A percentile compares a stretch with the other conserved stretches of the same genome.
Conservation (phyloP, 371 early-diverging fungal species). For the Mortierella sp. region DNA sequence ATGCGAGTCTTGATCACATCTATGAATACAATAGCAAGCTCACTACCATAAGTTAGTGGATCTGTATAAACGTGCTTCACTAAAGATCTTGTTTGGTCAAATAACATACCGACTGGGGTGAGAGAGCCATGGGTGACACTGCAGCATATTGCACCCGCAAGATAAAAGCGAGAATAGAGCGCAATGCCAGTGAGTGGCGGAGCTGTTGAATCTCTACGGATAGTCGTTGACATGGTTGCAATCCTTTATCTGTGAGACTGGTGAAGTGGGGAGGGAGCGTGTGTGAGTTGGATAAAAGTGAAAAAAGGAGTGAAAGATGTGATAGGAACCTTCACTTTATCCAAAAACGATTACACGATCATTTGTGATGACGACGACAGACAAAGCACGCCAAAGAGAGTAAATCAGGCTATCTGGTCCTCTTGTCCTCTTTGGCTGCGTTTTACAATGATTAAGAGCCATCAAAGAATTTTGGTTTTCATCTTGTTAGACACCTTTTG, state of each 20-base stretch:
- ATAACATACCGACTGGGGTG: constrained; percentile 52
- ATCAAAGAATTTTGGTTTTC: neutral
- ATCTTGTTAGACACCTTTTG: too few species aligned
- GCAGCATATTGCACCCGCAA: constrained; percentile 83
- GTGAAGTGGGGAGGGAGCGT: neutral
- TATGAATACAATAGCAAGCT: neutral
- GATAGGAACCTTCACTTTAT: neutral
- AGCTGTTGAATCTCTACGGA: constrained; percentile 47
- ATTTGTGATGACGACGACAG: neutral
- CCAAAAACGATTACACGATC: neutral
- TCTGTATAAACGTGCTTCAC: neutral
- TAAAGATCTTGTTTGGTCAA: neutral
- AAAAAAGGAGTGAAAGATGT: neutral
- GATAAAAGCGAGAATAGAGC: constrained; percentile 80
- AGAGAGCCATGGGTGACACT: constrained; percentile 80
- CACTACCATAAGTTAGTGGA: neutral
- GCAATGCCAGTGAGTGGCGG: constrained; percentile 70
- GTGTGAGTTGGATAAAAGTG: neutral
- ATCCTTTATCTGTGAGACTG: neutral
- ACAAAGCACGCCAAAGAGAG: neutral
- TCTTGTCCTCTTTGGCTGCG: neutral
- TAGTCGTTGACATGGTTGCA: constrained; percentile 33
- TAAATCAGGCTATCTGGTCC: neutral
- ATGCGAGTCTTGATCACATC: constrained; percentile 85
- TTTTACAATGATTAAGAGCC: neutral